These are phyloP conservation scores for Parastagonospora nodorum DNA, from an alignment of 2,329 filamentous ascomycete genomes.

Conservation along the genomic window DNA sequence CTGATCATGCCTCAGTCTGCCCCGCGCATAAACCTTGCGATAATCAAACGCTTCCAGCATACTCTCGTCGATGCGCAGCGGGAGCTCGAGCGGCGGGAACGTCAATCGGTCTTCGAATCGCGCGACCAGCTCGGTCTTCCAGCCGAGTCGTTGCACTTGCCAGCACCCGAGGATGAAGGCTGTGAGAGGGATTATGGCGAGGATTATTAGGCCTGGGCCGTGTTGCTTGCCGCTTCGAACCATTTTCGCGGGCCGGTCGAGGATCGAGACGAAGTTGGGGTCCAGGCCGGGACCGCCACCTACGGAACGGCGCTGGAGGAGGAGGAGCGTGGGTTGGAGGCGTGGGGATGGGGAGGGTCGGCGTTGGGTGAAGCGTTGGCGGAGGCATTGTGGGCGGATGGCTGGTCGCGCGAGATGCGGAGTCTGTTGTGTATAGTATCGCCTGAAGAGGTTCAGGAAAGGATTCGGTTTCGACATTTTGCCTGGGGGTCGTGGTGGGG, in stretches of 20 bases:
- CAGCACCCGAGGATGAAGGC: conserved; percentile 90
- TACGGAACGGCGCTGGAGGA: conserved; percentile 27
- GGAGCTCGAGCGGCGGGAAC: conserved; percentile 82
- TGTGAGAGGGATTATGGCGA: conserved; percentile 87
- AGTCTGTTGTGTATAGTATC: conserved; percentile 29
- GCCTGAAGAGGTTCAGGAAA: conserved; percentile 38
- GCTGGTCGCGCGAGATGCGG: conserved; percentile 13
- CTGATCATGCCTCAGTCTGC: conserved; percentile 79
- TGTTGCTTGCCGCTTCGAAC: conserved; percentile 77
- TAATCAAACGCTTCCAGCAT: conserved; percentile 91
- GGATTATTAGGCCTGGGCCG: conserved; percentile 78
- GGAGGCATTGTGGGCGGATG: conserved; percentile 42
- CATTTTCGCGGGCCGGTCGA: conserved; percentile 82
- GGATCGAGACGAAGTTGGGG: conserved; percentile 79
- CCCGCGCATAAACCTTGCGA: conserved; percentile 76
- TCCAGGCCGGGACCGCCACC: conserved; percentile 62
- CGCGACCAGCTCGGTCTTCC: conserved; percentile 92
- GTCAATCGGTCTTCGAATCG: conserved; percentile 91
- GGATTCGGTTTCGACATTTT: conserved; percentile 43
- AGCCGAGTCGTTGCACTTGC: conserved; percentile 90
- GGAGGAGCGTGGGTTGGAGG: conserved; percentile 5
- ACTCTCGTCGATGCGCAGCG: conserved; percentile 78
- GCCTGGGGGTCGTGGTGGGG: conserved; percentile 7
- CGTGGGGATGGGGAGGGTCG: background rate
- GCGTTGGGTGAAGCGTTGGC: conserved; percentile 24